These are phyloP conservation scores for Arabis alpina DNA, from an alignment of 345 rosid genomes.

Conservation along the genomic window DNA sequence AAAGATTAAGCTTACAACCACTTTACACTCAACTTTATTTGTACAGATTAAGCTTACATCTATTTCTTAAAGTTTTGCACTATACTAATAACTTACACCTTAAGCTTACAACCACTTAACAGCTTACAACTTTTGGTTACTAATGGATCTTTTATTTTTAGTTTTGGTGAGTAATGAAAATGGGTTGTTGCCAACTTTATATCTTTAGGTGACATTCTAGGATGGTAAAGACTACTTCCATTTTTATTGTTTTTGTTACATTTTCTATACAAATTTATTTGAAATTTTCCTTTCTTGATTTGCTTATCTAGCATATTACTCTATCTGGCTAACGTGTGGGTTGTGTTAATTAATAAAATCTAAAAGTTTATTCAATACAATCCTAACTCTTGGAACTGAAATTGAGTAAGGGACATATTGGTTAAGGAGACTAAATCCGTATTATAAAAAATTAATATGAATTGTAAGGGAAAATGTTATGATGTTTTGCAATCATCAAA, in stretches of 20 bases:
- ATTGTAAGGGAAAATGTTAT: constrained; percentile 3
- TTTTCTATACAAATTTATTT: no score
- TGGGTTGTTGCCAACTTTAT: constrained; percentile 35
- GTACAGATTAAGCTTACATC: no score
- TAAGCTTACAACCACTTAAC: no score
- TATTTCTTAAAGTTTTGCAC: no score
- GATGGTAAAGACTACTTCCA: constrained; percentile 26
- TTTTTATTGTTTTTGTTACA: background rate
- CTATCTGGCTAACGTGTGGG: constrained; percentile 12
- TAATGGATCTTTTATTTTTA: constrained; percentile 10
- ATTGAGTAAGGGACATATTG: background rate
- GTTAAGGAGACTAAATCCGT: background rate
- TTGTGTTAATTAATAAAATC: background rate
- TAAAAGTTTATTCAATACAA: background rate
- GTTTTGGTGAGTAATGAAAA: constrained; percentile 27
- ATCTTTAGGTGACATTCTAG: constrained; percentile 29
- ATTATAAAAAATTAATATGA: background rate
- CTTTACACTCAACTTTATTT: no score
- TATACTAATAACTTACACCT: no score
- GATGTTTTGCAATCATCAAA: constrained; percentile 1
- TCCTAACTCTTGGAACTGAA: constrained; percentile 9
- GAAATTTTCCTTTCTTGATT: background rate
- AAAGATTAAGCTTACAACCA: no score
- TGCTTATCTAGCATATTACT: constrained; percentile 7
- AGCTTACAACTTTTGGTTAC: no score